Conservation (phyloP, 2,329 filamentous ascomycete genomes). For the Sporothrix brasiliensis region DNA sequence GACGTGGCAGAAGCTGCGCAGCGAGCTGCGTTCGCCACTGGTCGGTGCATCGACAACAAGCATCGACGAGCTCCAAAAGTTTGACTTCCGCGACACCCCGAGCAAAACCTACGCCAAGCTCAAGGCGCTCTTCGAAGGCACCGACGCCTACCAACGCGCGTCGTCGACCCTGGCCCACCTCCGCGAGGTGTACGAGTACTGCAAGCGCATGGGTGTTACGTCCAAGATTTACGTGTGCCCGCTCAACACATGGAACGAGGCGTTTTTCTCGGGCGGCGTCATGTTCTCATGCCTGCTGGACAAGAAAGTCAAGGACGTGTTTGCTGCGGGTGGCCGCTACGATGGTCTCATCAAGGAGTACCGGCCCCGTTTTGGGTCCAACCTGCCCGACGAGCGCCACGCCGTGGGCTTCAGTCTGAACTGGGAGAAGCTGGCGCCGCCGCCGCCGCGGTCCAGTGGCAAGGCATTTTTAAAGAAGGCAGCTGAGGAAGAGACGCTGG, state of each 20-base stretch:
- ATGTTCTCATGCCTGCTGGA: constrained; percentile 92
- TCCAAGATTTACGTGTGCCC: constrained; percentile 84
- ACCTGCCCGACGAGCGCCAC: constrained; percentile 66
- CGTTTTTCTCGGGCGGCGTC: constrained; percentile 82
- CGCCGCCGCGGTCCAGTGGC: constrained; percentile 53
- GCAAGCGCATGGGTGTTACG: constrained; percentile 72
- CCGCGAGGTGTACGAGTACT: constrained; percentile 74
- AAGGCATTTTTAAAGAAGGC: constrained; percentile 67
- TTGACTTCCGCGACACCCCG: constrained; percentile 76
- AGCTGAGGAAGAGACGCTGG: constrained; percentile 62
- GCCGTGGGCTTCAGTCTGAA: constrained; percentile 91
- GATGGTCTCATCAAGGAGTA: constrained; percentile 86
- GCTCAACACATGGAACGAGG: constrained; percentile 85
- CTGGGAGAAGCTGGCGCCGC: constrained; percentile 77
- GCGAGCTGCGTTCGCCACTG: constrained; percentile 76
- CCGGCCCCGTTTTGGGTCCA: constrained; percentile 65
- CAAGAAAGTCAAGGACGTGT: constrained; percentile 78
- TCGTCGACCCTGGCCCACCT: constrained; percentile 78
- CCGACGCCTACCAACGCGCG: constrained; percentile 71
- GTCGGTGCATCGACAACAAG: constrained; percentile 86
- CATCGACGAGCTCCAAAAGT: constrained; percentile 84
- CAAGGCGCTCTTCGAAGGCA: constrained; percentile 63
- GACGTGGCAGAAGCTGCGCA: constrained; percentile 81
- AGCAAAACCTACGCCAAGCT: constrained; percentile 61
- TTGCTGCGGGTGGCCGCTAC: constrained; percentile 92